phyloP scores from a whole-genome alignment of 257 asterid genomes.

The Scutellaria galericulata region DNA sequence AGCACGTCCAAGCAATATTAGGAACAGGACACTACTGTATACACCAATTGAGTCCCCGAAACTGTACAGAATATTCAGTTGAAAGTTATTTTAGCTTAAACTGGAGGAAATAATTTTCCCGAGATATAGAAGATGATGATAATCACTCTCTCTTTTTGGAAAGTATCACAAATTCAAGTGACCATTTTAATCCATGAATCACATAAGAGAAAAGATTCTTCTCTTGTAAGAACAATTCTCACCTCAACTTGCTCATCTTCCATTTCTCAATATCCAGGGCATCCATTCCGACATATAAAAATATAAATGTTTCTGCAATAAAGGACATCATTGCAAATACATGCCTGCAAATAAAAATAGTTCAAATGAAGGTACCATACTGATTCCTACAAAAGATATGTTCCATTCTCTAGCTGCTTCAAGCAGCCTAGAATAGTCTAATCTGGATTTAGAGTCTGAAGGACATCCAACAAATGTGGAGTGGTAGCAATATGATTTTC shows the following conservation, averaged over 20 bases:
- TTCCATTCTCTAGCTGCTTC: neutral
- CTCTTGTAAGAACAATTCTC: slow-evolving; percentile 16
- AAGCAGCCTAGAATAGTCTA: neutral
- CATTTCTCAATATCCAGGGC: slow-evolving; percentile 86
- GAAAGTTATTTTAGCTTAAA: slow-evolving; percentile 2
- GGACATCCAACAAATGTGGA: neutral
- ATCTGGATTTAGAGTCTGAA: neutral
- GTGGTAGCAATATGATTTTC: neutral
- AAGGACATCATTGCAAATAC: slow-evolving; percentile 87
- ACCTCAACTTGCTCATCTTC: slow-evolving; percentile 82
- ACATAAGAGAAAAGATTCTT: neutral
- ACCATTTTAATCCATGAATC: no score
- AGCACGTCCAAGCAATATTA: slow-evolving; percentile 84
- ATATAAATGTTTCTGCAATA: slow-evolving; percentile 89
- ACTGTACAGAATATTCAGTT: slow-evolving; percentile 45
- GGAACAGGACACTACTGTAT: slow-evolving; percentile 58
- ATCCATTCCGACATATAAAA: slow-evolving; percentile 94
- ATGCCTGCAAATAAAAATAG: slow-evolving; percentile 62
- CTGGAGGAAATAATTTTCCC: neutral
- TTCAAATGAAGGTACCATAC: slow-evolving; percentile 10
- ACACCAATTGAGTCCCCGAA: slow-evolving; percentile 55
- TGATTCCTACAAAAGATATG: slow-evolving; percentile 7
- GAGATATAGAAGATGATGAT: neutral
- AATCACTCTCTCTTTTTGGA: neutral
- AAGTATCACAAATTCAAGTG: neutral